Conservation (phyloP, 2,329 filamentous ascomycete genomes). For the Cladosporium sp. region DNA sequence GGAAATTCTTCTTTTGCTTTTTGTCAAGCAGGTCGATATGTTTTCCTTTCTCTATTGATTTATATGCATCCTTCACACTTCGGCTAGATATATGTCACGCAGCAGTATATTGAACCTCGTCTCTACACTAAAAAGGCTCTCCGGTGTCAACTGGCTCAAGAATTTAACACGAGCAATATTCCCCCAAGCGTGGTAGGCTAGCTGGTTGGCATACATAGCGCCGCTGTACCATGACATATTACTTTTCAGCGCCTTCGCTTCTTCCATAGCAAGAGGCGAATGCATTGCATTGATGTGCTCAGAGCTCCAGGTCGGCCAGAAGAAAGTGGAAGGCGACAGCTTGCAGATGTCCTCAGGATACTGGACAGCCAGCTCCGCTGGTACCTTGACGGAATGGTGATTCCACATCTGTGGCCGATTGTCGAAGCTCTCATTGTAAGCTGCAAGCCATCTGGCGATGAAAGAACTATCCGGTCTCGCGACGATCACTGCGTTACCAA, state of each 20-base stretch:
- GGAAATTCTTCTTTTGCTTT: conserved; percentile 3
- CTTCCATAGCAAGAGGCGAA: conserved; percentile 9
- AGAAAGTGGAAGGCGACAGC: conserved; percentile 22
- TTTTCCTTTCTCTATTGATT: too few species aligned
- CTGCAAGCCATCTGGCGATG: conserved; percentile 21
- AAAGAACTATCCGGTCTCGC: conserved; percentile 20
- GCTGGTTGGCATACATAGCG: conserved; percentile 22
- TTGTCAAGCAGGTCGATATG: too few species aligned
- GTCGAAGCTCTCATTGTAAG: conserved; percentile 18
- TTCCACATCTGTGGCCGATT: conserved; percentile 19
- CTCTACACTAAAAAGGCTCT: neutral
- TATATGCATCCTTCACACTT: neutral
- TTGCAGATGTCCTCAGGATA: conserved; percentile 19
- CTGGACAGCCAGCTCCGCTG: conserved; percentile 17
- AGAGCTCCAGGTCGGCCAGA: conserved; percentile 22
- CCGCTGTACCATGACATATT: conserved; percentile 17
- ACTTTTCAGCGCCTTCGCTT: neutral
- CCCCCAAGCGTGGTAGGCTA: conserved; percentile 19
- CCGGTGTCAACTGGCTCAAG: neutral
- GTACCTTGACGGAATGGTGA: conserved; percentile 20
- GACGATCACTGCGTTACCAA: conserved; percentile 24
- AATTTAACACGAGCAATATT: neutral
- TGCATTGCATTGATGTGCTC: conserved; percentile 20
- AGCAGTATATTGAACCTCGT: conserved; percentile 9
- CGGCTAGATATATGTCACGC: neutral